Base-by-base conservation (phyloP, 495 filamentous ascomycete genomes). In the Annulohypoxylon maeteangense region DNA sequence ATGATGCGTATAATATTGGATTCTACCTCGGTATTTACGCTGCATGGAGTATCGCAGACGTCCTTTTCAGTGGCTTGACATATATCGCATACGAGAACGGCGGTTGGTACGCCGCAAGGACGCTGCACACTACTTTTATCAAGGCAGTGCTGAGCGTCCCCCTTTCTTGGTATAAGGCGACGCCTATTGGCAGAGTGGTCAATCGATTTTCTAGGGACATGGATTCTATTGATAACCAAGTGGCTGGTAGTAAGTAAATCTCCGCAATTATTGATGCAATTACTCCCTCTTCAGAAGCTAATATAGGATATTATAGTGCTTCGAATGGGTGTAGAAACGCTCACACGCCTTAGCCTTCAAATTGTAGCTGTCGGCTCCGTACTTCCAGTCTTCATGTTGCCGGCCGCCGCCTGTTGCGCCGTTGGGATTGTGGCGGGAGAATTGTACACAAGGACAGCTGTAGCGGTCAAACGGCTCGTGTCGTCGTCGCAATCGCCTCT, bases 191-290 rank as follows among this genome's bases (percentile, higher is more conserved):
- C 1, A 79, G 83, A n/a, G 83, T 89, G 45, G 79, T 87, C 34
- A 88, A 89, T 67, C 81, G 87, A 18, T 86, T 90, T 59, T 82
- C 83, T 3, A 79, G 82, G 12, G 87, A 89, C 70, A 73, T 88
- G 47, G 77, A 79, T 32, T 81, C 80, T 0, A 75, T 87, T 20
- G 80, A 82, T 45, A 78, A 60, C 3, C 10, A 31, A 7, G 44
- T 86, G 8, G 76, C 78, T 3, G 76, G 79, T 7, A 79, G 70
- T 73, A 73, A 73, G 70, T 40, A 40, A n/a, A n/a, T n/a, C n/a
- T n/a, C n/a, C n/a, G n/a, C n/a, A n/a, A 4, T 40, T n/a, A 14
- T 40, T 40, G 36, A 40, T 40, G 12, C 2, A 4, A 14, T 31
- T 12, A 12, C 14, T n/a, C 25, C 14, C 2, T 25, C 18, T 65